These are phyloP conservation scores for Rhizopus delemar DNA, from an alignment of 371 early-diverging fungal species.

Conservation along the genomic window DNA sequence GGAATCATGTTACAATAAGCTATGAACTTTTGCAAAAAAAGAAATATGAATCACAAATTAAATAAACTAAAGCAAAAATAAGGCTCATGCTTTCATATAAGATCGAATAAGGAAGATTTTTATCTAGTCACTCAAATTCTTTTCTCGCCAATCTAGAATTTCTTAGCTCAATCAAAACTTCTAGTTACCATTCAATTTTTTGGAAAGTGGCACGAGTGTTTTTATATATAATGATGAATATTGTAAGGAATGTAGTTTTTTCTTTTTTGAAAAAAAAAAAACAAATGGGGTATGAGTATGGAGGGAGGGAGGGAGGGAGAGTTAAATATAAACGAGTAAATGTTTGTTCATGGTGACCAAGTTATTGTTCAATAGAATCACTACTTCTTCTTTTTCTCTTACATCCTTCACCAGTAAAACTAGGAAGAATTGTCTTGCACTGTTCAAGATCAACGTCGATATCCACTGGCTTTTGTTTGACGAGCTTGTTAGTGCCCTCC, in stretches of 20 bases:
- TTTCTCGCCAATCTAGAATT: too few relatives aligned
- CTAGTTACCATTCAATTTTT: background rate
- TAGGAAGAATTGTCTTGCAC: slow-evolving; percentile 18
- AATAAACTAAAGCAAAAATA: too few relatives aligned
- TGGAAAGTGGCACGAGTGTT: too few relatives aligned
- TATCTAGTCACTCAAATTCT: too few relatives aligned
- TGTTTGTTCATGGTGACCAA: slow-evolving; percentile 14
- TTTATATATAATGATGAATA: slow-evolving; percentile 13
- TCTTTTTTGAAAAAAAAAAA: background rate
- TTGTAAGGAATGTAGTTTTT: slow-evolving; percentile 14
- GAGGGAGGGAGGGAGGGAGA: background rate
- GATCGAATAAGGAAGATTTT: too few relatives aligned
- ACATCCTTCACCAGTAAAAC: slow-evolving; percentile 21
- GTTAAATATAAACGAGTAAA: slow-evolving; percentile 5
- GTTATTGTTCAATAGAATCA: slow-evolving; percentile 13
- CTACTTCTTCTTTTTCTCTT: slow-evolving; percentile 18
- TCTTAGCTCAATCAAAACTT: too few relatives aligned
- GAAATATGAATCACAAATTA: too few relatives aligned
- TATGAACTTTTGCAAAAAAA: too few relatives aligned
- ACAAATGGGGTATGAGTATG: background rate
- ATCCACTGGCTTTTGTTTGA: slow-evolving; percentile 17
- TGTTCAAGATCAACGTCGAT: slow-evolving; percentile 13
- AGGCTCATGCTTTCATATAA: too few relatives aligned
- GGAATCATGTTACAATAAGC: too few relatives aligned
- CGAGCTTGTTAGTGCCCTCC: slow-evolving; percentile 15